Conservation (phyloP, 2,329 filamentous ascomycete genomes). For the Aspergillus neotritici region DNA sequence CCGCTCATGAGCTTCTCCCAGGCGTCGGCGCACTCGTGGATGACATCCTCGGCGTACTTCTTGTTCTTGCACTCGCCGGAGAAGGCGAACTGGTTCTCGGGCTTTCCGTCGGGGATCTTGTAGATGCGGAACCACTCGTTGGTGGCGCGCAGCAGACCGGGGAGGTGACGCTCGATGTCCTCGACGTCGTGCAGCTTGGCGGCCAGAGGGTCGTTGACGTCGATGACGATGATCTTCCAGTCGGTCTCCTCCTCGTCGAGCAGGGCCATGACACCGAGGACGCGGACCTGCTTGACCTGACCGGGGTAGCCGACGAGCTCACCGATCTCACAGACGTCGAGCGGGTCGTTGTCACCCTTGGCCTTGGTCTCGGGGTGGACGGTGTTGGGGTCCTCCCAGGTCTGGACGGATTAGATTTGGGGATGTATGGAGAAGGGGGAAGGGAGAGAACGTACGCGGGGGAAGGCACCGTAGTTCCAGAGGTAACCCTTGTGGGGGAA, state of each 20-base stretch:
- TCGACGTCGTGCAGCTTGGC: slow-evolving; percentile 97
- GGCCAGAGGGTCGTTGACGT: slow-evolving; percentile 94
- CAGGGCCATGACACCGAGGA: slow-evolving; percentile 97
- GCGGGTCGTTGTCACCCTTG: slow-evolving; percentile 98
- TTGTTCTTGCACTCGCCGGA: slow-evolving; percentile 99
- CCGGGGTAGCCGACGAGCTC: slow-evolving; percentile 94
- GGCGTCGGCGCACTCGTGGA: slow-evolving; percentile 91
- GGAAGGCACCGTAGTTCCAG: slow-evolving; percentile 99
- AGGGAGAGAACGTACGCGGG: slow-evolving; percentile 60
- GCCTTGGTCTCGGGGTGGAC: slow-evolving; percentile 98
- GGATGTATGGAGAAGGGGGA: neutral
- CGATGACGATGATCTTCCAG: slow-evolving; percentile 99
- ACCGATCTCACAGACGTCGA: slow-evolving; percentile 99
- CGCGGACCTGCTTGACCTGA: slow-evolving; percentile 99
- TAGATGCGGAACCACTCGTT: slow-evolving; percentile 99
- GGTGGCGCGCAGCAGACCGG: slow-evolving; percentile 90
- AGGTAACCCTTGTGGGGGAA: slow-evolving; percentile 99
- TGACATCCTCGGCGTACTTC: slow-evolving; percentile 94
- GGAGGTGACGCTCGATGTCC: slow-evolving; percentile 97
- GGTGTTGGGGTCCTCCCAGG: slow-evolving; percentile 97
- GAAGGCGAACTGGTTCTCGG: slow-evolving; percentile 99
- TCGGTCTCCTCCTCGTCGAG: slow-evolving; percentile 99
- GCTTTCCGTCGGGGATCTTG: slow-evolving; percentile 99
- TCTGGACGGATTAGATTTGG: slow-evolving; percentile 49
- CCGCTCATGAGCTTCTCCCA: slow-evolving; percentile 95